Evolutionary conservation across 1,284 basidiomycete genomes (phyloP), one percentile per base, ranked within the genome.

Genomic region (Trametes sp.): DNA sequence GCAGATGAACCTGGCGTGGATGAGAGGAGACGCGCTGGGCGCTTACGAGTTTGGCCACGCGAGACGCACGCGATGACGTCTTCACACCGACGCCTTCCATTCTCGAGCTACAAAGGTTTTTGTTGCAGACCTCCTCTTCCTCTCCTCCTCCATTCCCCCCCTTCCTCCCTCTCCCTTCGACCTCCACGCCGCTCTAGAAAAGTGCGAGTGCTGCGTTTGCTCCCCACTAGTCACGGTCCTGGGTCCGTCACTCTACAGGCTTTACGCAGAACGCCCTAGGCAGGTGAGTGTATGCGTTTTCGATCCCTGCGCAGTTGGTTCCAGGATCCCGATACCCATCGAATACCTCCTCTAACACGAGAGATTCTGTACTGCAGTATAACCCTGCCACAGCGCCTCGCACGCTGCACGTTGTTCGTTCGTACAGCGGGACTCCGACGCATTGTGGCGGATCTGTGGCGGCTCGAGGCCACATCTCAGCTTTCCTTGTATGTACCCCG

Each of bases 1-100:
- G n/a, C n/a, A n/a, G n/a, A n/a, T n/a, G n/a, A n/a, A n/a, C n/a
- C n/a, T n/a, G n/a, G n/a, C n/a, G n/a, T n/a, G n/a, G n/a, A n/a
- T n/a, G n/a, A n/a, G n/a, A n/a, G n/a, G 31, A 33, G 31, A 33
- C 5, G 11, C 31, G 11, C 31, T 33, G 31, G 31, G 31, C 31
- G 31, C 31, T 11, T 33, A 33, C 31, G 31, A 6, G 31, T 11
- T 33, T 33, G 31, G 46, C 54, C 60, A 61, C 54, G 60, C 44
- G 60, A 57, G 24, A 24, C 11, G 42, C 60, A 61, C 50, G 60
- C 49, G 59, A 45, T 61, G 60, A 61, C 60, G 60, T 61, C 54
- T 36, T 45, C 45, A 49, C 23, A 31, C 14, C 38, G n/a, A 41
- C 21, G 41, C n/a, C 33, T 61, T 61, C 60, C 54, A 61, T 61